phyloP scores from a whole-genome alignment of 2,329 filamentous ascomycete genomes.

The Harringtonia lauricola region DNA sequence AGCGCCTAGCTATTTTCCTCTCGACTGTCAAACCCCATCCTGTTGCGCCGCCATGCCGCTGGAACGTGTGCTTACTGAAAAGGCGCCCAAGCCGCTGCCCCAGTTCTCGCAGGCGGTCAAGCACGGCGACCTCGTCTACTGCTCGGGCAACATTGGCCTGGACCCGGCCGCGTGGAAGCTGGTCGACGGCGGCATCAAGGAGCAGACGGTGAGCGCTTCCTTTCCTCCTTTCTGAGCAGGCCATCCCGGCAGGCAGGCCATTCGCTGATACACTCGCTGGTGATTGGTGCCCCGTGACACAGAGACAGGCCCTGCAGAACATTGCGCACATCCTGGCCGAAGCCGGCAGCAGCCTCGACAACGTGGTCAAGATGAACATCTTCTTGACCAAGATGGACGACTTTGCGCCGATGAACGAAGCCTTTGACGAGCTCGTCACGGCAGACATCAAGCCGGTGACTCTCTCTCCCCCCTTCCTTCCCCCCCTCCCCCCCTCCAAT shows the following conservation, averaged over 20 bases:
- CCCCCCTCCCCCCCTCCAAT: too few species aligned
- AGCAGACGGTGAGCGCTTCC: constrained; percentile 29
- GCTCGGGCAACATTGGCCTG: constrained; percentile 51
- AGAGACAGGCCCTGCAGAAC: constrained; percentile 47
- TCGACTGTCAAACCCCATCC: too few species aligned
- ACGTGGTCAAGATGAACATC: constrained; percentile 57
- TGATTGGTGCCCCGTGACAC: too few species aligned
- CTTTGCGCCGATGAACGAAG: constrained; percentile 48
- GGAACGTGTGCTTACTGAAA: constrained; percentile 29
- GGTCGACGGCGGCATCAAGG: constrained; percentile 44
- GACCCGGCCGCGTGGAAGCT: constrained; percentile 42
- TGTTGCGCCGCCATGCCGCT: not conserved
- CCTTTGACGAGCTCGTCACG: constrained; percentile 36
- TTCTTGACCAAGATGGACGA: constrained; percentile 56
- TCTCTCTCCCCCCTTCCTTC: not conserved
- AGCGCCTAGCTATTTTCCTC: too few species aligned
- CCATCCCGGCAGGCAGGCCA: not conserved
- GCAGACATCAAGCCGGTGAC: constrained; percentile 34
- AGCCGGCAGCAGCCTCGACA: constrained; percentile 45
- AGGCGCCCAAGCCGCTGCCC: constrained; percentile 39
- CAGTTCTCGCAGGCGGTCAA: constrained; percentile 51
- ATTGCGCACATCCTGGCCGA: constrained; percentile 47
- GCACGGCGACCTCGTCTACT: constrained; percentile 58
- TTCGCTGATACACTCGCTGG: constrained; percentile 9
- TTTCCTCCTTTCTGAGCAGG: too few species aligned